These are phyloP conservation scores for Claviceps sp. DNA, from an alignment of 2,329 filamentous ascomycete genomes.

Conservation along the genomic window DNA sequence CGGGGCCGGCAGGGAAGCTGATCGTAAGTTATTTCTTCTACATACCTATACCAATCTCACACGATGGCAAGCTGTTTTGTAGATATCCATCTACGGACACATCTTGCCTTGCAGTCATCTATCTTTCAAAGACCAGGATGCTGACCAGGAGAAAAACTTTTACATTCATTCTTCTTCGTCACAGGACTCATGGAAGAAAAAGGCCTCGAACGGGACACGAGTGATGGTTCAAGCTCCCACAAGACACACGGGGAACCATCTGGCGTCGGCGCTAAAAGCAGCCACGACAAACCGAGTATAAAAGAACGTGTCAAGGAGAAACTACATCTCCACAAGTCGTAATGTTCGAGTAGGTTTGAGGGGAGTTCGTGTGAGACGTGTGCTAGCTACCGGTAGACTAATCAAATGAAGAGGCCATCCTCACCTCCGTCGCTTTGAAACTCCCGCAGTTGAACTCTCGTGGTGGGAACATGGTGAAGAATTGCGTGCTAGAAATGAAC, in stretches of 20 bases:
- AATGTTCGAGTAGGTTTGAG: neutral
- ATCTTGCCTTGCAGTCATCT: no score
- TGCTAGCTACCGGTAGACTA: no score
- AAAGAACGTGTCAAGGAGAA: constrained; percentile 57
- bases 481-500: no score
- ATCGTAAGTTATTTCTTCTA: constrained; percentile 36
- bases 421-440: no score
- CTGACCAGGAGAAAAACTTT: no score
- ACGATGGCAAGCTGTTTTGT: no score
- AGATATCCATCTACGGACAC: no score
- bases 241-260: constrained; percentile 7
- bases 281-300: constrained; percentile 36
- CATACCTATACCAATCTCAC: neutral
- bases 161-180: neutral
- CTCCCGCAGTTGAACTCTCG: no score
- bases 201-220: constrained; percentile 13
- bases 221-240: neutral
- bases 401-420: no score
- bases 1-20: constrained; percentile 53
- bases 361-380: no score
- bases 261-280: constrained; percentile 8
- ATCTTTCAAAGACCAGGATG: no score
- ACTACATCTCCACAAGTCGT: constrained; percentile 34
- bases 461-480: no score
- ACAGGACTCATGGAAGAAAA: constrained; percentile 23